phyloP scores from a whole-genome alignment of 257 asterid species.

The Solanum bukasovii region DNA sequence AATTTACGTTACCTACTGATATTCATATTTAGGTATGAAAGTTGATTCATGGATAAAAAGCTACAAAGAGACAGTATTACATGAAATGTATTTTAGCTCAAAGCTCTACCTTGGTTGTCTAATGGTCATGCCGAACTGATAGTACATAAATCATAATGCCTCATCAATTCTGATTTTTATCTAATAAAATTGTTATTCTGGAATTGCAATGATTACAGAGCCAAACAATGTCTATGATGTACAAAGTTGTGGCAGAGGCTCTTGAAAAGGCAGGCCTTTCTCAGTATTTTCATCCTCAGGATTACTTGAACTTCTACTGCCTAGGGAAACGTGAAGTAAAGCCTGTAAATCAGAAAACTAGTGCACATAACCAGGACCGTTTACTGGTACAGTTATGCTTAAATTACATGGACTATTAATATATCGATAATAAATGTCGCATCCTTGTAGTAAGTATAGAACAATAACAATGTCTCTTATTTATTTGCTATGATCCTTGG shows the following conservation, averaged over 20 bases:
- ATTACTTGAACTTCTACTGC: constrained; percentile 42
- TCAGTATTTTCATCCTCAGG: constrained; percentile 26
- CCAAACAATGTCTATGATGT: constrained; percentile 50
- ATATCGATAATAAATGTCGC: not conserved
- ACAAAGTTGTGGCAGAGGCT: constrained; percentile 27
- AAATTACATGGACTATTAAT: not conserved
- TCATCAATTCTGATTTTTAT: not conserved
- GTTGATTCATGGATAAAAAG: not conserved
- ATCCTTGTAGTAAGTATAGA: not conserved
- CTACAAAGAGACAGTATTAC: not conserved
- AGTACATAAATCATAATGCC: not conserved
- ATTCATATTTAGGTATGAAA: not conserved
- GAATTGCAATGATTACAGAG: constrained; percentile 24
- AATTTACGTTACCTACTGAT: not conserved
- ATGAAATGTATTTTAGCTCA: not conserved
- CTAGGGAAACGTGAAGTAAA: constrained; percentile 39
- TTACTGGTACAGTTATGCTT: constrained; percentile 23
- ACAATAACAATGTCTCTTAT: not conserved
- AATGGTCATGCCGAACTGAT: not conserved
- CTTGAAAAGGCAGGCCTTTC: constrained; percentile 8
- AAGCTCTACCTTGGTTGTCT: not conserved
- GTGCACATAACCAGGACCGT: constrained; percentile 7
- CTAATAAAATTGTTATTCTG: not conserved
- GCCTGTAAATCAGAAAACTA: constrained; percentile 8
- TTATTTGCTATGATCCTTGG: not conserved